Evolutionary conservation across 1,139 yeast genomes (phyloP), one percentile per base, ranked within the genome.

Genomic region (Oligophagozyma castellii): DNA sequence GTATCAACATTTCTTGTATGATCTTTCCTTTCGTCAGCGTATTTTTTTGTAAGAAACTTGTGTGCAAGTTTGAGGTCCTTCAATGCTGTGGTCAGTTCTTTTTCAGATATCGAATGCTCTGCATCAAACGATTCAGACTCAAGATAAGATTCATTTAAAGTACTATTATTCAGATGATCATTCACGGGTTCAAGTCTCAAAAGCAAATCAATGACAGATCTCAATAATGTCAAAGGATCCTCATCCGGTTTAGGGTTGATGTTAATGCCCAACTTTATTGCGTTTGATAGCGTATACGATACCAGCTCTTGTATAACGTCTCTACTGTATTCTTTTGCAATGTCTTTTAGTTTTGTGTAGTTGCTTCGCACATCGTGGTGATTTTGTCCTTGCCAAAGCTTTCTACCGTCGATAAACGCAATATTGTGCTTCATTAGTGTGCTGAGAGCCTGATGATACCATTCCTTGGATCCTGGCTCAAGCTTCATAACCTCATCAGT

Each of bases 11-110:
- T 46, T 27, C 42, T 40, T 12, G 40, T 26, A 27, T 50, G 43
- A 16, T 47, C 49, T 5, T 38, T 35, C 26, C 55, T 42, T 29
- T 51, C 56, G 23, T 42, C 40, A 24, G 48, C 53, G 27, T 46
- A 53, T 26, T 50, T 47, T 23, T 48, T 48, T 5, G 55, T 52
- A 26, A 53, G 29, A 26, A 51, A 53, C 26, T 37, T 50, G 30
- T 53, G 54, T 6, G 58, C 58, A 22, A 53, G 31, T 32, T 52
- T 51, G 19, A 53, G 31, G 35, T 53, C 58, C 16, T 43, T 39
- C 19, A 51, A 40, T 3, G 56, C 56, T 2, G 48, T 46, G 23
- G 43, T 39, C 16, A 44, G 30, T 12, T 42, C 48, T 20, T 35
- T 36, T 22, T 24, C 3, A 19, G 22, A 13, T 14, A 16, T 12